Evolutionary conservation across 257 asterid species (phyloP), one percentile per base, ranked within the genome.

Genomic region (Dorcoceras hygrometricum): DNA sequence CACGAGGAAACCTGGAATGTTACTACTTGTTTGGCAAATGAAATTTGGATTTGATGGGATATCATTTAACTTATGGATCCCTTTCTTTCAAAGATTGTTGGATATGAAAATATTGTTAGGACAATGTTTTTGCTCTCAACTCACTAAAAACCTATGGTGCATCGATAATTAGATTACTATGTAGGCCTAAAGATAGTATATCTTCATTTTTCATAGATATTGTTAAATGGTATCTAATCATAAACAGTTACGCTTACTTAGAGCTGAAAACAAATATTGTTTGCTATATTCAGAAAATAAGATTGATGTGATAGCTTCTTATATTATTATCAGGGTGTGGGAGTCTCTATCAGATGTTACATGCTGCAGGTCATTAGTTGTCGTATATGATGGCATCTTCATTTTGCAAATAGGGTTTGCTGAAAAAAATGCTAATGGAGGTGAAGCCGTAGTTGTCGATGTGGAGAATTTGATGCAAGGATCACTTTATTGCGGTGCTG

Each of bases 321-420:
- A 51, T 53, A 29, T 65, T 23, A 69, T 72, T 77, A 73, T 59
- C 88, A 91, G 98, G 99, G 84, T 81, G 51, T 93, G 99, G 99
- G 89, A 86, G 66, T 86, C 99, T 66, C 78, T 93, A 43, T 93
- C 96, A 27, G 77, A 74, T 70, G 94, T 66, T 31, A 93, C 97
- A 22, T 86, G 97, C 82, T 90, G 99, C 80, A 83, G 85, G 72
- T 88, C 99, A 65, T 77, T 93, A 20, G 88, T 93, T 62, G 70
- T 90, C 69, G 67, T 90, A 59, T 93, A 90, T 66, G 95, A 85
- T 60, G 80, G 87, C 70, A 79, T 80, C 66, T 83, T 95, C 76
- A 75, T 90, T 74, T 78, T 90, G 79, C 99, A 93, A 81, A 80
- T 73, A 62, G 99, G 99, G 64, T 77, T 78, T 79, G 89, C 89